Base-by-base conservation (phyloP, 1,139 yeast genomes). In the Pichia sp. region DNA sequence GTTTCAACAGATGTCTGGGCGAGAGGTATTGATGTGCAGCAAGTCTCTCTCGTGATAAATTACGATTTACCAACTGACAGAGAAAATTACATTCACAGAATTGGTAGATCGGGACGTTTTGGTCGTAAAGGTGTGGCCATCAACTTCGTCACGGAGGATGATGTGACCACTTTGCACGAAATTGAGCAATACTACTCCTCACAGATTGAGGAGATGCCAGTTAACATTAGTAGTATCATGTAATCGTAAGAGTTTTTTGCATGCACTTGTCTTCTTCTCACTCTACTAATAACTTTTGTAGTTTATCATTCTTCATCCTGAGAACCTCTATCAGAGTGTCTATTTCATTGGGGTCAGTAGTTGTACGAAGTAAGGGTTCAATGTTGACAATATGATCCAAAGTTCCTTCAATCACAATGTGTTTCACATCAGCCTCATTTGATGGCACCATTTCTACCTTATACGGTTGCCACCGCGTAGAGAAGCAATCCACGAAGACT, bases 1-100 rank as follows among this genome's bases (percentile, higher is more conserved):
- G 87, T 91, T 30, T 84, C 96, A 18, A 91, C 98, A 5, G 97
- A 91, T 59, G 93, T 91, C 30, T 87, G 96, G 94, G 97, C 98
- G 1, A 70, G 97, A 57, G 98, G 98, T 35, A 88, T 88, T 39
- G 97, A 88, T 59, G 97, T 88, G 20, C 98, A 88, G 62, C 96
- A 88, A 56, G 94, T 88, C n/a, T 85, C 96, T 0, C 65, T 88
- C 39, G 98, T 91, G 20, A 82, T 91, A 37, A 91, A 88, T 62
- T 91, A 86, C 60, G 97, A 88, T 58, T 62, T 91, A 46, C 97
- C 97, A 1, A 60, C 66, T 34, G 91, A 82, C 57, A 74, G 77
- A 54, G 97, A 87, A 57, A 88, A 85, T 63, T 88, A 88, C 57
- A 75, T 88, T 44, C 98, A 88, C 60, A 72, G 97, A 55, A 88